Percentiles rank a stretch among this genome's conserved stretches.
Conservation (phyloP, 306 rosid species). For the Ochetophila trinervis region DNA sequence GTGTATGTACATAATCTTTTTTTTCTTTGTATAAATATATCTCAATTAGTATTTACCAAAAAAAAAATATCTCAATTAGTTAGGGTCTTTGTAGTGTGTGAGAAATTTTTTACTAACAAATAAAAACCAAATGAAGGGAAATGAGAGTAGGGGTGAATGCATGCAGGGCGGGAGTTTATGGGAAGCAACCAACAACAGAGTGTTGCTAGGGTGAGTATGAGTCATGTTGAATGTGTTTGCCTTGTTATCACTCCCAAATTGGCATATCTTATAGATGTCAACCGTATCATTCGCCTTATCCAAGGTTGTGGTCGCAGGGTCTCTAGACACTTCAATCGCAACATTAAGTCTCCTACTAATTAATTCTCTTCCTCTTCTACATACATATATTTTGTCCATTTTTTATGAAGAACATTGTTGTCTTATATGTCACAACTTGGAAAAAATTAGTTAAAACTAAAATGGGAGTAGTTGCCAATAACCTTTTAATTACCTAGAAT, state of each 20-base stretch:
- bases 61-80: too few species aligned
- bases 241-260: conserved; percentile 10
- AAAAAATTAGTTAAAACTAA: too few species aligned
- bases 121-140: conserved; percentile 1
- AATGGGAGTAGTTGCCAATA: too few species aligned
- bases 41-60: too few species aligned
- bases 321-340: conserved; percentile 29
- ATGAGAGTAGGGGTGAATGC: conserved; percentile 4
- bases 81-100: neutral
- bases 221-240: conserved; percentile 22
- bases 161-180: conserved; percentile 14
- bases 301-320: conserved; percentile 28
- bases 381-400: neutral
- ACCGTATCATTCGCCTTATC: conserved; percentile 19
- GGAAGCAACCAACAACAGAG: conserved; percentile 16
- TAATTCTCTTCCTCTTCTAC: neutral
- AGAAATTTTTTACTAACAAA: neutral
- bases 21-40: too few species aligned
- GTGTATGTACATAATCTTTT: neutral
- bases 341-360: conserved; percentile 7
- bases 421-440: neutral
- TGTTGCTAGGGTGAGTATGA: conserved; percentile 24
- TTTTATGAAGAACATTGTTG: neutral
- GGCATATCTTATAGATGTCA: conserved; percentile 12
- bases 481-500: too few species aligned